A percentile compares a stretch with the other conserved stretches of the same genome.
Evolutionary conservation across 2,329 filamentous ascomycete genomes (phyloP).

Genomic region (Metarhizium rileyi): DNA sequence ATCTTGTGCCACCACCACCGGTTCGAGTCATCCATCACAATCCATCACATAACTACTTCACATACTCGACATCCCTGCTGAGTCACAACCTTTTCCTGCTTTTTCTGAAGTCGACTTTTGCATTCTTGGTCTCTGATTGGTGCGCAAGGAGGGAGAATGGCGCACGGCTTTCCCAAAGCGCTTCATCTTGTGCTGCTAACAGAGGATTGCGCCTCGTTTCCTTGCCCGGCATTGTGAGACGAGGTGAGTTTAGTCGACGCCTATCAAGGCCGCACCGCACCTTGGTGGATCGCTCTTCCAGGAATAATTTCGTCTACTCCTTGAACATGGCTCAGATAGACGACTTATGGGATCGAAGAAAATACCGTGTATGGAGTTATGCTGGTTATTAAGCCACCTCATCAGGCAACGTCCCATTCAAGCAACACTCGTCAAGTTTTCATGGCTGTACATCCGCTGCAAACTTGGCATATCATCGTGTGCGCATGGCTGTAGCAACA

Average conservation of each 20-base stretch:
- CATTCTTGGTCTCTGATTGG: slow-evolving; percentile 1
- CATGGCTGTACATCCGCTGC: neutral
- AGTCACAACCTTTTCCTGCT: neutral
- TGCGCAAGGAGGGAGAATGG: neutral
- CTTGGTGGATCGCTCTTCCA: too few species aligned
- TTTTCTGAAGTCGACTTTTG: neutral
- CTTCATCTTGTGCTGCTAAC: neutral
- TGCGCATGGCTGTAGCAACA: neutral
- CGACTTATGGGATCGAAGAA: too few species aligned
- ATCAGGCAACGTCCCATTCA: too few species aligned
- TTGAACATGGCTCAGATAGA: too few species aligned
- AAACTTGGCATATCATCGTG: neutral
- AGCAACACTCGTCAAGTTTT: too few species aligned
- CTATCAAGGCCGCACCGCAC: neutral
- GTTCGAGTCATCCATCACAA: slow-evolving; percentile 1
- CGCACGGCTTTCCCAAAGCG: neutral
- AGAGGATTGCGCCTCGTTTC: neutral
- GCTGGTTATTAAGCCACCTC: too few species aligned
- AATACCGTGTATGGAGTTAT: too few species aligned
- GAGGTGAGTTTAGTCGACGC: neutral
- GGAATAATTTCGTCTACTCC: too few species aligned
- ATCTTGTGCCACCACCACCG: slow-evolving; percentile 4
- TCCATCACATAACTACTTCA: neutral
- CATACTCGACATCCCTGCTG: too few species aligned
- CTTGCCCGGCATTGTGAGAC: too few species aligned